Conservation (phyloP, 257 asterid genomes). For the Capsicum chinense region DNA sequence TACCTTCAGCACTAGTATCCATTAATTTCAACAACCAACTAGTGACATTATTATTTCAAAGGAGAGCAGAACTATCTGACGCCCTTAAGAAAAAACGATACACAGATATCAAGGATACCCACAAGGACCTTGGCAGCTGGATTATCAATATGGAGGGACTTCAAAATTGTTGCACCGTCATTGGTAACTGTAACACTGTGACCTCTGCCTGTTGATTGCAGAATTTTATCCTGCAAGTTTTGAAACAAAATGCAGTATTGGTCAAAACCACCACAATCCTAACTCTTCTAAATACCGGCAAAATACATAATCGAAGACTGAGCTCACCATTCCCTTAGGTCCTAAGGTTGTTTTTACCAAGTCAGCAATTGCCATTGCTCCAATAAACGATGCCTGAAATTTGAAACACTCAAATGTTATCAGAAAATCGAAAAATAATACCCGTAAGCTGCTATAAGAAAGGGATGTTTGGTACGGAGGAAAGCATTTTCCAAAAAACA, state of each 20-base stretch:
- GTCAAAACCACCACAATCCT: neutral
- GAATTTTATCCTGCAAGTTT: slow-evolving; percentile 76
- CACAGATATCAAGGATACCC: slow-evolving; percentile 66
- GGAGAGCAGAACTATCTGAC: neutral
- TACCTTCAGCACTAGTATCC: neutral
- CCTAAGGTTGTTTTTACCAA: slow-evolving; percentile 97
- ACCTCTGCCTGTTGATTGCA: slow-evolving; percentile 92
- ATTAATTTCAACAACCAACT: neutral
- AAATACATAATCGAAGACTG: neutral
- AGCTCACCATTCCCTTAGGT: slow-evolving; percentile 91
- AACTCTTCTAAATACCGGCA: neutral
- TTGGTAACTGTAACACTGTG: slow-evolving; percentile 89
- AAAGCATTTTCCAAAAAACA: too few relatives aligned
- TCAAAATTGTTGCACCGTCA: slow-evolving; percentile 98
- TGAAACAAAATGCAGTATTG: neutral
- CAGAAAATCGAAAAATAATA: neutral
- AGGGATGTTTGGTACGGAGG: too few relatives aligned
- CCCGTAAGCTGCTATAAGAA: neutral
- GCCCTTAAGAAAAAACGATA: neutral
- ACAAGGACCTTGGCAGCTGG: slow-evolving; percentile 98
- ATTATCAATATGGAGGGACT: slow-evolving; percentile 94
- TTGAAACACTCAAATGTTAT: slow-evolving; percentile 4
- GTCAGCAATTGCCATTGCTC: slow-evolving; percentile 96
- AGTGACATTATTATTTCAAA: neutral
- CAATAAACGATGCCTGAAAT: slow-evolving; percentile 80